phyloP scores from a whole-genome alignment of 768 basidiomycete genomes.

The Lanmaoa rubissima region DNA sequence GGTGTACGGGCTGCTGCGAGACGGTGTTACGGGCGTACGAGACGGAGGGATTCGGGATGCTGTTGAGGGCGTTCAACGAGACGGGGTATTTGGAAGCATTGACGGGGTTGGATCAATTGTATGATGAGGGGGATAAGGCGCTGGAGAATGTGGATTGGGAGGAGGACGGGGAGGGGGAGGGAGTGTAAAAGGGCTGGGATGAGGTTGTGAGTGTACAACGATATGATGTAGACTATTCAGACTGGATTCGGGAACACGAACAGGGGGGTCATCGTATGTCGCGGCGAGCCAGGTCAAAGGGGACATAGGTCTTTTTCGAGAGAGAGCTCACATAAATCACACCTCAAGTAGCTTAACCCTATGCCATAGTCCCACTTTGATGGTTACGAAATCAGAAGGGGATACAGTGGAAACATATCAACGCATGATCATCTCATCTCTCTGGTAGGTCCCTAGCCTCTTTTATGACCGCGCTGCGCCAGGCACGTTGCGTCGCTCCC shows the following conservation, averaged over 20 bases:
- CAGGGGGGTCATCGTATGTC: too few relatives aligned
- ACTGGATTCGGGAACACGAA: too few relatives aligned
- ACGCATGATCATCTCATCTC: constrained; percentile 26
- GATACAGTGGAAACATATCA: background rate
- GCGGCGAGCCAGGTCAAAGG: too few relatives aligned
- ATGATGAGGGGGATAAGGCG: constrained; percentile 69
- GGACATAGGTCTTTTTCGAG: too few relatives aligned
- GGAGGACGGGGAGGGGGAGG: constrained; percentile 42
- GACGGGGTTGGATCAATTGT: constrained; percentile 77
- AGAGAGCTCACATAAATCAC: too few relatives aligned
- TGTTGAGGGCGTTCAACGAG: constrained; percentile 82
- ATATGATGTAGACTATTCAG: too few relatives aligned
- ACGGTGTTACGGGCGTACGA: constrained; percentile 81
- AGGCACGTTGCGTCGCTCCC: constrained; percentile 78
- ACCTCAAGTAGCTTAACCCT: too few relatives aligned
- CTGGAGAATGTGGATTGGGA: constrained; percentile 78
- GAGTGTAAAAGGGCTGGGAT: too few relatives aligned
- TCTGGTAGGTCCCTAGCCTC: background rate
- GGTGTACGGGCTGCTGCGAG: constrained; percentile 90
- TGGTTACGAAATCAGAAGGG: background rate
- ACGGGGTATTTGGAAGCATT: constrained; percentile 66
- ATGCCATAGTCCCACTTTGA: background rate
- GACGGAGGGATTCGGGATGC: constrained; percentile 73
- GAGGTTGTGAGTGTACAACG: too few relatives aligned
- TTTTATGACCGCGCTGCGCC: constrained; percentile 61